A percentile compares a stretch with the other conserved stretches of the same genome.
phyloP scores from a whole-genome alignment of 257 asterid genomes.

The Lantana camara region DNA sequence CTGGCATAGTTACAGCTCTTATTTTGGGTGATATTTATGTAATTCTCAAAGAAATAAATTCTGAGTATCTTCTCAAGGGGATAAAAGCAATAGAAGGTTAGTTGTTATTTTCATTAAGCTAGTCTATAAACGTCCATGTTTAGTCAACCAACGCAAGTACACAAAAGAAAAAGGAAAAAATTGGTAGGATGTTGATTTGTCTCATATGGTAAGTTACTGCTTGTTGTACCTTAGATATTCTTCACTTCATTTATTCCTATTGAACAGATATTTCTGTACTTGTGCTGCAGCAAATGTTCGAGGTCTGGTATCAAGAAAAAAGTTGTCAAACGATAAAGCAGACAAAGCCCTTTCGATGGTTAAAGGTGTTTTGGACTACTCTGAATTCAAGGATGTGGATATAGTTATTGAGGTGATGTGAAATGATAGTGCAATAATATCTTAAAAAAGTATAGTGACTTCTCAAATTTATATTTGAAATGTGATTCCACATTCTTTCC shows the following conservation, averaged over 20 bases:
- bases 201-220: neutral
- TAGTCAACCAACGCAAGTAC: slow-evolving; percentile 5
- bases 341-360: slow-evolving; percentile 68
- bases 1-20: slow-evolving; percentile 95
- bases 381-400: slow-evolving; percentile 87
- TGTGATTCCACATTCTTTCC: slow-evolving; percentile 5
- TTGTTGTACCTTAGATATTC: slow-evolving; percentile 14
- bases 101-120: slow-evolving; percentile 23
- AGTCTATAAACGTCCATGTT: slow-evolving; percentile 13
- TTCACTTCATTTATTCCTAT: slow-evolving; percentile 14
- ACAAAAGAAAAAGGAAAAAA: neutral
- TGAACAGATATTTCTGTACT: slow-evolving; percentile 20
- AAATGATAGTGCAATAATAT: slow-evolving; percentile 12
- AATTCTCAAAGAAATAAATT: slow-evolving; percentile 82
- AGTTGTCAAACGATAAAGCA: slow-evolving; percentile 72
- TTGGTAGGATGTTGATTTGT: too few species aligned
- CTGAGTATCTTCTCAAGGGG: slow-evolving; percentile 89
- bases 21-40: slow-evolving; percentile 65
- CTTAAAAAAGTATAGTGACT: too few species aligned
- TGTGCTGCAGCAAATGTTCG: slow-evolving; percentile 65
- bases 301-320: slow-evolving; percentile 78
- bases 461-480: slow-evolving; percentile 8
- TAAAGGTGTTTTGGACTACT: slow-evolving; percentile 80
- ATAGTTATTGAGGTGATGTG: slow-evolving; percentile 88
- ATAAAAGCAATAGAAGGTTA: slow-evolving; percentile 79